Conservation (phyloP, 805 yeast genomes). For the Ogataea kodamae region DNA sequence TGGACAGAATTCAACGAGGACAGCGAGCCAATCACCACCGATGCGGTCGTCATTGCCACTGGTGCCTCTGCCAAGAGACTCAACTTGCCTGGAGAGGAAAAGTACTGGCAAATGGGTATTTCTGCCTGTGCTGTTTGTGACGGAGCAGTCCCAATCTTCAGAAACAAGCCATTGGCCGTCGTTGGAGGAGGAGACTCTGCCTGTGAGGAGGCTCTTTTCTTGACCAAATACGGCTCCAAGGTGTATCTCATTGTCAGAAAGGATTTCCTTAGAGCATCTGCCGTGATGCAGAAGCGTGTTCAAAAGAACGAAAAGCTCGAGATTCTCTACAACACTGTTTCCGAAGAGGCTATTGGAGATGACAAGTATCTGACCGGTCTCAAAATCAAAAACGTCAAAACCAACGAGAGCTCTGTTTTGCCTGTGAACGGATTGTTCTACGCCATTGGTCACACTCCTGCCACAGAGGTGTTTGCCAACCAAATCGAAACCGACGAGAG, state of each 20-base stretch:
- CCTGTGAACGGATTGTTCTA: constrained; percentile 90
- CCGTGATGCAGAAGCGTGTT: constrained; percentile 95
- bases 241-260: constrained; percentile 92
- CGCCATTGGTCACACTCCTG: constrained; percentile 97
- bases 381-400: constrained; percentile 64
- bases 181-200: constrained; percentile 99
- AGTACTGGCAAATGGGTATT: constrained; percentile 98
- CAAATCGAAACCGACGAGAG: constrained; percentile 82
- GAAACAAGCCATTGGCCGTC: constrained; percentile 96
- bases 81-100: constrained; percentile 92
- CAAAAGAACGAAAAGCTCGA: constrained; percentile 82
- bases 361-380: constrained; percentile 74
- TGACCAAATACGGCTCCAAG: constrained; percentile 97
- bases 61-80: constrained; percentile 98
- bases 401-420: constrained; percentile 65
- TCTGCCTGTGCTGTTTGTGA: constrained; percentile 99
- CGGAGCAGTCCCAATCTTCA: constrained; percentile 98
- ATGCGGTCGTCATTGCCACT: constrained; percentile 89
- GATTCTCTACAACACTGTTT: constrained; percentile 79
- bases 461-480: constrained; percentile 73
- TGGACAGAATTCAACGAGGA: constrained; percentile 98
- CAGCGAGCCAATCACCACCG: constrained; percentile 85
- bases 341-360: constrained; percentile 89
- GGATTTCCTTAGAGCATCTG: constrained; percentile 90
- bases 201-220: constrained; percentile 96